Base-by-base conservation (phyloP, 306 rosid genomes). In the Medicago arabica region DNA sequence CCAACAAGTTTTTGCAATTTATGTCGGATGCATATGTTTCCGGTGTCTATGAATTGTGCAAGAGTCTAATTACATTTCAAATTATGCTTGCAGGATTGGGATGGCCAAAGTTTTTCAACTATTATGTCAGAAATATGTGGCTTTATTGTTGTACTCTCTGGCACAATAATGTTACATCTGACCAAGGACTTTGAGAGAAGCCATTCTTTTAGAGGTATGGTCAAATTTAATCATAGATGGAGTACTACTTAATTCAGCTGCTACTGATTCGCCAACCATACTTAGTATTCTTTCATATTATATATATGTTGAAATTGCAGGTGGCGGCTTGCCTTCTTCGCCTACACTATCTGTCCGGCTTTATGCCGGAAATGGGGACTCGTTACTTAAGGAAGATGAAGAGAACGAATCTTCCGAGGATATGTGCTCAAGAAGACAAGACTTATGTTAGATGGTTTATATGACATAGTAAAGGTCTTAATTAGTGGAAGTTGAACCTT, bases 61-160 rank as follows among this genome's bases (percentile, higher is more conserved):
- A 47, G 44, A 54, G 59, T 23, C 53, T 64, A 53, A 69, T 82
- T 59, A 34, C 57, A 68, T 69, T 67, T 65, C 55, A 23, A 43
- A 49, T 58, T 76, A 38, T 79, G 63, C 74, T 80, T 44, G 74
- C 81, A 93, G 97, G 98, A 93, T 76, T 91, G 97, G 98, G 89
- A 89, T 61, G 95, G 88, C 71, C 93, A 91, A 78, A 84, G 89
- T 79, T 84, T 82, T 28, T 80, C 84, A 65, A 83, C 82, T 60
- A 93, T 93, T 69, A 50, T 75, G 41, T 85, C 98, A 67, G 98
- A 93, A 81, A 81, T 93, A 84, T 93, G 98, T 51, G 98, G 98
- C 62, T 93, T 93, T 43, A 69, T 93, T 59, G 90, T 88, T 39
- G 96, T 93, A 50, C 87, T 93, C 62, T 89, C 93, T 8, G 97